phyloP scores from a whole-genome alignment of 108 stramenopile species.

The Schizochytrium sp. region DNA sequence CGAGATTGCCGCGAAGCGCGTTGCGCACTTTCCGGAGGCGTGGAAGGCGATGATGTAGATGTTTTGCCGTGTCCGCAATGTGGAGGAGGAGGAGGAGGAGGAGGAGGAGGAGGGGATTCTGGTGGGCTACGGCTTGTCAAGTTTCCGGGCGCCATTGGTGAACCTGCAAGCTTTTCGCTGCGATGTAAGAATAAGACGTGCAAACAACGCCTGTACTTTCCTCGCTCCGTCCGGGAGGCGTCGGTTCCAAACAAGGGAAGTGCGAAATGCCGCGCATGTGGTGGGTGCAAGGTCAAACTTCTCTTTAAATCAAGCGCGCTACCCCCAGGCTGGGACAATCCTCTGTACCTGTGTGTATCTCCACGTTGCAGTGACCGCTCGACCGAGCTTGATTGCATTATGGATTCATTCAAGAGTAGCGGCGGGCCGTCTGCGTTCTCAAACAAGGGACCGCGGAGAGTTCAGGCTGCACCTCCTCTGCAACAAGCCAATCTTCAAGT shows the following conservation, averaged over 20 bases:
- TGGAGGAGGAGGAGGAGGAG: background rate
- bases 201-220: background rate
- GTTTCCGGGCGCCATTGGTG: background rate
- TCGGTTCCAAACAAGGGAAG: background rate
- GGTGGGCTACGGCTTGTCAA: background rate
- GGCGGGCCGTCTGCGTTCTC: background rate
- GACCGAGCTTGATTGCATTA: background rate
- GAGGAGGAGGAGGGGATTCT: background rate
- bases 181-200: background rate
- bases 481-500: too few relatives aligned
- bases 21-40: background rate
- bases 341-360: background rate
- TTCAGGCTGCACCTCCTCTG: too few relatives aligned
- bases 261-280: background rate
- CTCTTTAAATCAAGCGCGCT: background rate
- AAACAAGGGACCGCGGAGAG: too few relatives aligned
- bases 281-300: background rate
- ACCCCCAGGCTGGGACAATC: background rate
- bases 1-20: background rate
- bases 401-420: background rate
- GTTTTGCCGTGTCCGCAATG: background rate
- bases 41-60: background rate
- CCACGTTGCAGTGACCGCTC: background rate
- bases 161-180: background rate
- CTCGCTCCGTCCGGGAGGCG: background rate